These are phyloP conservation scores for Leptographium galeiforme DNA, from an alignment of 2,329 filamentous ascomycete genomes.

Conservation along the genomic window DNA sequence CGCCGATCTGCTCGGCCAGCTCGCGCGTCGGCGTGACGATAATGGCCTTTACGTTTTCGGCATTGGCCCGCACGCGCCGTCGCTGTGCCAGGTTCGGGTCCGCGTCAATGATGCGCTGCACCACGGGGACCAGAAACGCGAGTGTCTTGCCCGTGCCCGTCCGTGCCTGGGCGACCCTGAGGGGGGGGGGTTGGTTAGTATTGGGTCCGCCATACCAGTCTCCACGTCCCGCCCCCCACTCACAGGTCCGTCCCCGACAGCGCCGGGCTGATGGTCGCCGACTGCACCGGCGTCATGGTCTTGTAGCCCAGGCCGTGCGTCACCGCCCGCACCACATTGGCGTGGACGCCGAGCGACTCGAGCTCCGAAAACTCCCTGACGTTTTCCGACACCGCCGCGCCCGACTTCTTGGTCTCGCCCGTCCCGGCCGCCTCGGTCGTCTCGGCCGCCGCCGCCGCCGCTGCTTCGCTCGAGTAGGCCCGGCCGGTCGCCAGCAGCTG, in stretches of 20 bases:
- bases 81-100: constrained; percentile 47
- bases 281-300: constrained; percentile 87
- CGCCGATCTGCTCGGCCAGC: constrained; percentile 66
- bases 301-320: constrained; percentile 61
- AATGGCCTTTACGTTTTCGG: constrained; percentile 52
- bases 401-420: not conserved
- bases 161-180: constrained; percentile 89
- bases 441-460: not conserved
- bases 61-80: constrained; percentile 21
- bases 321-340: constrained; percentile 53
- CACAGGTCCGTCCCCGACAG: constrained; percentile 74
- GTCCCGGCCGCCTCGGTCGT: not conserved
- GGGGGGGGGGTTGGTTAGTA: too few species aligned
- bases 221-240: constrained; percentile 20
- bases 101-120: constrained; percentile 61
- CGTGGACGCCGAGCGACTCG: constrained; percentile 38
- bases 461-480: constrained; percentile 3
- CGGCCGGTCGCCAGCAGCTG: not conserved
- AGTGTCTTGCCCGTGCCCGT: constrained; percentile 96
- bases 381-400: not conserved
- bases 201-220: too few species aligned
- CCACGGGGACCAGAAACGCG: constrained; percentile 74
- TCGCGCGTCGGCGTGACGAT: constrained; percentile 71
- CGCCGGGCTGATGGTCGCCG: constrained; percentile 66
- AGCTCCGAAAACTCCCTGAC: constrained; percentile 30